These are phyloP conservation scores for Sporothrix dimorphospora DNA, from an alignment of 2,329 filamentous ascomycete genomes.

Conservation along the genomic window DNA sequence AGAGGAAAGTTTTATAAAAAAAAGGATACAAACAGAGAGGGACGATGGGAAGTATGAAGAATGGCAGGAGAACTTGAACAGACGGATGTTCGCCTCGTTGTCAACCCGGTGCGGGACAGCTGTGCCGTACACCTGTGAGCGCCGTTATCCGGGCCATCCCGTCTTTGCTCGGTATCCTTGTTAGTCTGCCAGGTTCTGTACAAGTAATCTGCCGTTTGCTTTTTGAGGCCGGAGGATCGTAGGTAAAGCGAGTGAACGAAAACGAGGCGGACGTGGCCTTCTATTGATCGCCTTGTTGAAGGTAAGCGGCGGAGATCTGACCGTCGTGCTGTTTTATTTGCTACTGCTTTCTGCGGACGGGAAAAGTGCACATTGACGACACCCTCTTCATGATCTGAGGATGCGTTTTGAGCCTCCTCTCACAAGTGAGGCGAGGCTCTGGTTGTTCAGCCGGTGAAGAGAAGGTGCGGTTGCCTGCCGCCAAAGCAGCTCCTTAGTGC, in stretches of 20 bases:
- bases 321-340: not conserved
- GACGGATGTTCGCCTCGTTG: not conserved
- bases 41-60: not conserved
- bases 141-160: not conserved
- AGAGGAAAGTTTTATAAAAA: not conserved
- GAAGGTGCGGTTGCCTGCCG: not conserved
- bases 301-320: not conserved
- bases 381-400: not conserved
- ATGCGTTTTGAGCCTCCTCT: not conserved
- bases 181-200: not conserved
- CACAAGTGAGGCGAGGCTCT: not conserved
- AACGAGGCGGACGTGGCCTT: not conserved
- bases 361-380: not conserved
- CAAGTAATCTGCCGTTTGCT: not conserved
- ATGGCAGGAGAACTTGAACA: not conserved
- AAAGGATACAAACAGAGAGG: not conserved
- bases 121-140: not conserved
- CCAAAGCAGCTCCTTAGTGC: not conserved
- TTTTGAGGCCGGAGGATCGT: not conserved
- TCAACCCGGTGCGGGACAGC: not conserved
- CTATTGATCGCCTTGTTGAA: not conserved
- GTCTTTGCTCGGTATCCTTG: not conserved
- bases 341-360: not conserved
- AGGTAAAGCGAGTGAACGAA: not conserved
- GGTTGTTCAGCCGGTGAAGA: not conserved